A percentile compares a stretch with the other conserved stretches of the same genome.
Evolutionary conservation across 2,329 filamentous ascomycete species (phyloP).

Genomic region (Scytalidium lignicola): DNA sequence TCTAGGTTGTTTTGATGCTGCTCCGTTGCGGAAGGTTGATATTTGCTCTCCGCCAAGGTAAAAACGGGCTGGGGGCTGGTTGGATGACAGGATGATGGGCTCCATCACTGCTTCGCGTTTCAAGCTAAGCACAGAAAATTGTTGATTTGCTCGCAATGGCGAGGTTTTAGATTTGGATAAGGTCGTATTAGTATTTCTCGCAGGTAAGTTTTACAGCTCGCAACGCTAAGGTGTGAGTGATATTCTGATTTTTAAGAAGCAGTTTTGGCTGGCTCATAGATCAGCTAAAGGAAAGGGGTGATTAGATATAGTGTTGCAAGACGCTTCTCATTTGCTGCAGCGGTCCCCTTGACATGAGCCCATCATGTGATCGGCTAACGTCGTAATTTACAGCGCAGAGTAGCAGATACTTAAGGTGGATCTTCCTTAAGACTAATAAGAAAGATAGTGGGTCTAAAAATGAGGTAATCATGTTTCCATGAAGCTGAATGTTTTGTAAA

Average conservation of each 20-base stretch:
- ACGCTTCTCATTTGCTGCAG: background rate
- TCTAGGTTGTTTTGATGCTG: background rate
- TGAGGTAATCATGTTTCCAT: too few species aligned
- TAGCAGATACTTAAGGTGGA: background rate
- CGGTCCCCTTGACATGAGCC: background rate
- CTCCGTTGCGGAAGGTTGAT: background rate
- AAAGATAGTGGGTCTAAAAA: background rate
- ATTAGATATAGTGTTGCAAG: background rate
- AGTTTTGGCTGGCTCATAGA: too few species aligned
- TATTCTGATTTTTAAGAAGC: too few species aligned
- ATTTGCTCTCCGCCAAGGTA: constrained; percentile 2
- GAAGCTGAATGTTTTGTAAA: too few species aligned
- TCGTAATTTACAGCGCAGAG: background rate
- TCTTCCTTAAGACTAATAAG: background rate
- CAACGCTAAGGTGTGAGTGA: too few species aligned
- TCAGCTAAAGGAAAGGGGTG: background rate
- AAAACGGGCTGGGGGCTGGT: constrained; percentile 1
- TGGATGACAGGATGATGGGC: constrained; percentile 3
- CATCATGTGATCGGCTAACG: background rate
- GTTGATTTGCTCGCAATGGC: too few species aligned
- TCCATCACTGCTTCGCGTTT: background rate
- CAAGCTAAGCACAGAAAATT: background rate
- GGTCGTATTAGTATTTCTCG: too few species aligned
- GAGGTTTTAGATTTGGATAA: background rate
- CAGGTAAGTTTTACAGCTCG: too few species aligned